phyloP scores from a whole-genome alignment of 148 eudicot genomes.

The Rhododendron griersonianum region DNA sequence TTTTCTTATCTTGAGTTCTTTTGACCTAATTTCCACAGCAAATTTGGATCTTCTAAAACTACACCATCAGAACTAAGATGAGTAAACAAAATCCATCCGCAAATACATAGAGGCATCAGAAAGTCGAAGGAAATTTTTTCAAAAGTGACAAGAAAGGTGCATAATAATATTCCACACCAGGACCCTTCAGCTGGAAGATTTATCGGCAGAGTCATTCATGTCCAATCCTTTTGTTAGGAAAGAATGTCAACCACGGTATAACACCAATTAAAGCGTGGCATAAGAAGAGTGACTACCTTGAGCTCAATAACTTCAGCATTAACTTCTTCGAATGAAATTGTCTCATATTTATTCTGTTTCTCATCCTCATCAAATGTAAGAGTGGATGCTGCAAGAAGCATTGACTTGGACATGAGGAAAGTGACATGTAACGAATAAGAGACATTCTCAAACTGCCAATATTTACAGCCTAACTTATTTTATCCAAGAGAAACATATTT shows the following conservation, averaged over 20 bases:
- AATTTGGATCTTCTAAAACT: not conserved
- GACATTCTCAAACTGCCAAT: not conserved
- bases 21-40: conserved; percentile 4
- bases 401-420: conserved; percentile 9
- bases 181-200: not conserved
- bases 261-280: not conserved
- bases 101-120: not conserved
- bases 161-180: not conserved
- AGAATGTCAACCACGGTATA: not conserved
- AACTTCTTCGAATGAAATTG: conserved; percentile 71
- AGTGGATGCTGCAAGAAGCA: conserved; percentile 61
- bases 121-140: not conserved
- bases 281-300: conserved; percentile 45
- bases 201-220: not conserved
- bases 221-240: not conserved
- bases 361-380: conserved; percentile 65
- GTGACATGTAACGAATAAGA: not conserved
- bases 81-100: not conserved
- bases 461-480: not conserved
- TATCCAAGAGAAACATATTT: not conserved
- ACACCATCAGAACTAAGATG: not conserved
- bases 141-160: not conserved
- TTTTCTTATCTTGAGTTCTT: not conserved
- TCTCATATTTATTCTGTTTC: conserved; percentile 58
- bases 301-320: conserved; percentile 51